These are phyloP conservation scores for Rosa persica DNA, from an alignment of 306 rosid species.

Conservation along the genomic window DNA sequence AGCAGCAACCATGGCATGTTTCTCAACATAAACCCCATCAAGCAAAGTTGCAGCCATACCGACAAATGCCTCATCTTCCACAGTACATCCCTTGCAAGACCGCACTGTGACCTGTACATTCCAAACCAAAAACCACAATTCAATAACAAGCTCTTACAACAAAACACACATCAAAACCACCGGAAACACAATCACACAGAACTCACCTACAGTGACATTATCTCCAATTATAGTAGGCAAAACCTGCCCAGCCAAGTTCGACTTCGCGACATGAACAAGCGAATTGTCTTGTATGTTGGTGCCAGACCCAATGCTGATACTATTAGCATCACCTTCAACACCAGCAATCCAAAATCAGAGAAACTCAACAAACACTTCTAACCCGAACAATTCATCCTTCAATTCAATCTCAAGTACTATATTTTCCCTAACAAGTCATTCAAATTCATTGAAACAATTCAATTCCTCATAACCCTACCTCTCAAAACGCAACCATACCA, in stretches of 20 bases:
- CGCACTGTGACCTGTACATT: constrained; percentile 73
- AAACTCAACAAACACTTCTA: constrained; percentile 6
- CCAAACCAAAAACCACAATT: constrained; percentile 18
- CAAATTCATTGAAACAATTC: not conserved
- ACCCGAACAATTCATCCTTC: not conserved
- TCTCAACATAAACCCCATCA: constrained; percentile 87
- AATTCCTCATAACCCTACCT: constrained; percentile 43
- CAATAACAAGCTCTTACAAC: constrained; percentile 11
- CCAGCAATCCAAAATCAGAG: constrained; percentile 15
- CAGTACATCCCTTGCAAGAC: constrained; percentile 93
- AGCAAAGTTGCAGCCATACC: constrained; percentile 96
- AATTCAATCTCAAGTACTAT: not conserved
- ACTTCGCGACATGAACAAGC: constrained; percentile 87
- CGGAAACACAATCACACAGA: constrained; percentile 18
- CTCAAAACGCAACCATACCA: constrained; percentile 98
- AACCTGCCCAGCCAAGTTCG: constrained; percentile 87
- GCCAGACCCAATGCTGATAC: constrained; percentile 81
- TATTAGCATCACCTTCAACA: constrained; percentile 79
- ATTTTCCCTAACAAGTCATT: not conserved
- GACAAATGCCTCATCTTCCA: constrained; percentile 95
- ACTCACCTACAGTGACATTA: constrained; percentile 94
- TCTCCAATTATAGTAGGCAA: constrained; percentile 85
- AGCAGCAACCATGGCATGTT: constrained; percentile 93
- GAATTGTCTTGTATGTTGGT: constrained; percentile 97
- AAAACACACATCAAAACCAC: constrained; percentile 22